A percentile compares a stretch with the other conserved stretches of the same genome.
Evolutionary conservation across 768 basidiomycete species (phyloP).

Genomic region (Mycena floridula): DNA sequence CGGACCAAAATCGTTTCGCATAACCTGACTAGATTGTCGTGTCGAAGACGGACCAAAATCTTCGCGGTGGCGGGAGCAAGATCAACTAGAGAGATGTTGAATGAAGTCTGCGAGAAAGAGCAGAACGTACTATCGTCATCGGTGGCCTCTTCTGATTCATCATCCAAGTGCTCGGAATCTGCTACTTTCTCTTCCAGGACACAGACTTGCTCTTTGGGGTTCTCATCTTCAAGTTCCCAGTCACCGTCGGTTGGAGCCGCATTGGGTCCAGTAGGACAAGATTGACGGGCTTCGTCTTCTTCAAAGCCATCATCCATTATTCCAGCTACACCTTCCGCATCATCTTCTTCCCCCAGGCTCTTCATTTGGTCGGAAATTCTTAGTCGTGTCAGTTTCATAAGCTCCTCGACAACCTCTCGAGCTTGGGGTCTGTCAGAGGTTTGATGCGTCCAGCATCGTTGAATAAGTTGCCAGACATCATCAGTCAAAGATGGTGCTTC

Average conservation of each 20-base stretch:
- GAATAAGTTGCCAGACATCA: no score
- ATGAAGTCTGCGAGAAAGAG: not conserved
- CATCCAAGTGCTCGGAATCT: conserved; percentile 33
- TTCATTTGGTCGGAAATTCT: no score
- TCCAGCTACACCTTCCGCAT: conserved; percentile 26
- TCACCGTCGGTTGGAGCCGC: conserved; percentile 14
- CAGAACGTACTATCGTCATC: not conserved
- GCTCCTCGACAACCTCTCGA: no score
- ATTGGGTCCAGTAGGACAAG: conserved; percentile 39
- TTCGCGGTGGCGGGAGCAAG: conserved; percentile 79
- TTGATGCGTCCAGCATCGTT: no score
- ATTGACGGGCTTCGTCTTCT: conserved; percentile 34
- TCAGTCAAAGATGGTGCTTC: no score
- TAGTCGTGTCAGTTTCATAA: no score
- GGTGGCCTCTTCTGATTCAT: conserved; percentile 14
- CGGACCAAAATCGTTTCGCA: no score
- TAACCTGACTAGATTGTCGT: no score
- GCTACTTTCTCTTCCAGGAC: conserved; percentile 22
- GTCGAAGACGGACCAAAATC: conserved; percentile 68
- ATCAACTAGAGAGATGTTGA: conserved; percentile 46
- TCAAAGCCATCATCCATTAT: conserved; percentile 31
- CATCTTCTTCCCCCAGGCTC: conserved; percentile 34
- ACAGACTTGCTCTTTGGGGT: conserved; percentile 24
- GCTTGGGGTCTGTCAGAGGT: no score
- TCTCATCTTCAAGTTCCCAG: conserved; percentile 29